Evolutionary conservation across 352 stramenopile genomes (phyloP), one percentile per base, ranked within the genome.

Genomic region (Pythium monospermum): DNA sequence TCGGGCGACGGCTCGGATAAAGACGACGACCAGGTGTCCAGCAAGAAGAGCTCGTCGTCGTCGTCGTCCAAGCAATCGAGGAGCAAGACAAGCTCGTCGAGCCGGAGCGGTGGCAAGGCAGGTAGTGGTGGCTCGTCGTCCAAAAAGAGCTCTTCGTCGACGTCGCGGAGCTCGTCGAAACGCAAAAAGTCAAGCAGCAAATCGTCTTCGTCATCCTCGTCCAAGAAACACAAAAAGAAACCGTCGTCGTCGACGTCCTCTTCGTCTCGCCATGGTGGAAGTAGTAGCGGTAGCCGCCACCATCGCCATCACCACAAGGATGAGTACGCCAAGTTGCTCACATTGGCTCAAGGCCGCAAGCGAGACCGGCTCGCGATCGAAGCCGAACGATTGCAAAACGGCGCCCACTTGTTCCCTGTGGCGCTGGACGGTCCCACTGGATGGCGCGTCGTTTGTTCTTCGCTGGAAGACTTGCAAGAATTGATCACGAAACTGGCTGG

Each of bases 391-490:
- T 64, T 83, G 26, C 57, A 61, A n/a, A n/a, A n/a, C 1, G 73
- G 68, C 37, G 50, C 60, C 21, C 54, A 77, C 45, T 45, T 63
- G 4, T 59, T 53, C 15, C 53, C 66, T 15, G 53, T 49, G 22
- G 50, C 59, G 33, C 46, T 89, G 25, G 76, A 89, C 47, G 59
- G 58, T 18, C 81, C 81, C 7, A 74, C 70, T 4, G 64, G 59
- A 0, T 91, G 83, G 83, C 71, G 83, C 21, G 79, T 93, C 0
- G 72, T 82, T 28, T 86, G 77, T 46, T 91, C 75, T 6, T 82
- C 71, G 19, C 30, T 89, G n/a, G 76, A 86, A 39, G 68, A 67
- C 11, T 68, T 93, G 23, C 70, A 62, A n/a, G 50, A 48, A 26
- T 31, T 92, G 39, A 78, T 85, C 11, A 53, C 78, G 35, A 56